phyloP scores from a whole-genome alignment of 106 monocot genomes.

The Narthecium ossifragum region DNA sequence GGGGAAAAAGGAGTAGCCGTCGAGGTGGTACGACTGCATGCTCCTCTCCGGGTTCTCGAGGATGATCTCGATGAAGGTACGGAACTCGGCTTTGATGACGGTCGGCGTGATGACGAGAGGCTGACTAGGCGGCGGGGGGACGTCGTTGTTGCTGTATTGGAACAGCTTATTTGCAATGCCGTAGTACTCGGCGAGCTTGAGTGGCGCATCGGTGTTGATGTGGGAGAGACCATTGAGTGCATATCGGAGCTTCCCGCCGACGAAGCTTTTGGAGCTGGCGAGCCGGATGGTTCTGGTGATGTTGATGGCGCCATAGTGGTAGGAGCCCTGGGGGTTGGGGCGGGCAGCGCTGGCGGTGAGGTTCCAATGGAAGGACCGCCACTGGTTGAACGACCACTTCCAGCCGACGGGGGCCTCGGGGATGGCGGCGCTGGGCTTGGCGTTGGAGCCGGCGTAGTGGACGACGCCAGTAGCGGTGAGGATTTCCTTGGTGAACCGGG shows the following conservation, averaged over 20 bases:
- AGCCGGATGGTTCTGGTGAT: slow-evolving; percentile 43
- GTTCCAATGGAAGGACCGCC: slow-evolving; percentile 35
- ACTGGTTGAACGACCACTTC: slow-evolving; percentile 43
- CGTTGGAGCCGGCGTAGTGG: slow-evolving; percentile 24
- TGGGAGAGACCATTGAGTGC: slow-evolving; percentile 28
- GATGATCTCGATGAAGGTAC: slow-evolving; percentile 41
- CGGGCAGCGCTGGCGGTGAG: slow-evolving; percentile 43
- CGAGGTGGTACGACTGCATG: slow-evolving; percentile 29
- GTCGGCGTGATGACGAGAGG: slow-evolving; percentile 13
- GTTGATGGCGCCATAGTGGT: slow-evolving; percentile 42
- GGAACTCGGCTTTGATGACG: slow-evolving; percentile 25
- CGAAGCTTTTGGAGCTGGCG: slow-evolving; percentile 5
- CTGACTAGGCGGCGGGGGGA: slow-evolving; percentile 2
- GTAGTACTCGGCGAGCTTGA: slow-evolving; percentile 42
- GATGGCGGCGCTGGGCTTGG: slow-evolving; percentile 19
- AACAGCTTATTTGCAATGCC: slow-evolving; percentile 10
- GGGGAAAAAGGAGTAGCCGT: slow-evolving; percentile 41
- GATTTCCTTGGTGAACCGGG: slow-evolving; percentile 28
- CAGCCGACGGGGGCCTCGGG: slow-evolving; percentile 25
- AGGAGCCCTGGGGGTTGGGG: slow-evolving; percentile 47
- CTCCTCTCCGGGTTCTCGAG: slow-evolving; percentile 25
- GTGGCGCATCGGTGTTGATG: slow-evolving; percentile 7
- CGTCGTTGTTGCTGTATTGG: slow-evolving; percentile 25
- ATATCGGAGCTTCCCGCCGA: slow-evolving; percentile 29
- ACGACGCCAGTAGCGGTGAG: slow-evolving; percentile 20